phyloP scores from a whole-genome alignment of 2,329 filamentous ascomycete species.

The Hypoxylon sp. region DNA sequence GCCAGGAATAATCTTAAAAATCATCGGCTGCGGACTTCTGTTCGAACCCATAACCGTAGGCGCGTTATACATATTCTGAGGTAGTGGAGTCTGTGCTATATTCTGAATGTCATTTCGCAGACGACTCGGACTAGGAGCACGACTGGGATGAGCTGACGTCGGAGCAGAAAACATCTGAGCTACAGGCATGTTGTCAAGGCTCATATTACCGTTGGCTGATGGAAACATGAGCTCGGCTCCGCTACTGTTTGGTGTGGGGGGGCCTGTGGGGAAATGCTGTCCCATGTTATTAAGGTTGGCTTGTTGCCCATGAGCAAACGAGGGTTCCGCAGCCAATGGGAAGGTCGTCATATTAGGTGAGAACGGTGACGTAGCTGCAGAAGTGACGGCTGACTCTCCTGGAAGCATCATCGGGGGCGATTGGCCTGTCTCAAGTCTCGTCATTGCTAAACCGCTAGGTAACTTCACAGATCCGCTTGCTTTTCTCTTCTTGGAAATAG shows the following conservation, averaged over 20 bases:
- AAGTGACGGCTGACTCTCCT: conserved; percentile 51
- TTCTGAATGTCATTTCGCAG: conserved; percentile 63
- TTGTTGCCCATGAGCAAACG: conserved; percentile 51
- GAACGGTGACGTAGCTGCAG: conserved; percentile 67
- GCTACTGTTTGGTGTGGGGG: conserved; percentile 76
- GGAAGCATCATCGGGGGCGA: conserved; percentile 58
- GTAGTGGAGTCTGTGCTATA: conserved; percentile 60
- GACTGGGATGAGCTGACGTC: conserved; percentile 79
- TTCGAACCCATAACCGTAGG: conserved; percentile 65
- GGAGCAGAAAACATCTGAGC: conserved; percentile 80
- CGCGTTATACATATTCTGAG: conserved; percentile 63
- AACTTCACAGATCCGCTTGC: conserved; percentile 78
- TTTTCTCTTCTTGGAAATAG: conserved; percentile 85
- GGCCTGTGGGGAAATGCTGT: conserved; percentile 68
- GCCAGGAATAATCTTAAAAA: conserved; percentile 85
- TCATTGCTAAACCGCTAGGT: conserved; percentile 84
- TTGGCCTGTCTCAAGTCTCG: conserved; percentile 76
- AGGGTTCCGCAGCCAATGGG: conserved; percentile 56
- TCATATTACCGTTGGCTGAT: conserved; percentile 70
- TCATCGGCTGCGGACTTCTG: conserved; percentile 69
- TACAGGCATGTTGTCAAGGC: conserved; percentile 75
- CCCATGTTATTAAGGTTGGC: conserved; percentile 47
- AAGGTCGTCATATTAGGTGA: conserved; percentile 64
- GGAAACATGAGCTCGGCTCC: conserved; percentile 68
- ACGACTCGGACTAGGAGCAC: conserved; percentile 79